phyloP scores from a whole-genome alignment of 2,329 filamentous ascomycete species.

The Neonectria punicea region DNA sequence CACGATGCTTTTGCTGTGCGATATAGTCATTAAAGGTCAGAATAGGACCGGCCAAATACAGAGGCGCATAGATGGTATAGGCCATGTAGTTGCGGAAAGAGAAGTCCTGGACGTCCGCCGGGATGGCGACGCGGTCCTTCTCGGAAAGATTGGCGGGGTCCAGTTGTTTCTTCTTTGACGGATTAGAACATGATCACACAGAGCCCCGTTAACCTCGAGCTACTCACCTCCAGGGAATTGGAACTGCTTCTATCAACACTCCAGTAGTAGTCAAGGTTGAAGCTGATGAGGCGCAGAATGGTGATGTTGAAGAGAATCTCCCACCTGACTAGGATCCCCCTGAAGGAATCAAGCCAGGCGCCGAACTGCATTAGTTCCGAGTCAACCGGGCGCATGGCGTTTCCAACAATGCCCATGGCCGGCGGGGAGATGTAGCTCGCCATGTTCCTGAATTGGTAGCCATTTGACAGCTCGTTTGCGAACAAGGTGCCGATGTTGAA shows the following conservation, averaged over 20 bases:
- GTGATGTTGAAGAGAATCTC: constrained; percentile 98
- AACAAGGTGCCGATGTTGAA: constrained; percentile 91
- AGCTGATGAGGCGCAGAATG: constrained; percentile 90
- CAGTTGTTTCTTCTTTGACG: constrained; percentile 94
- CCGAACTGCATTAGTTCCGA: constrained; percentile 69
- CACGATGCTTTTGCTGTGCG: constrained; percentile 79
- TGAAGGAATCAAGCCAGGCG: constrained; percentile 78
- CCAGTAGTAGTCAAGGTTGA: constrained; percentile 98
- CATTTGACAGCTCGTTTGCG: constrained; percentile 84
- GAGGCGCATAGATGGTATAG: constrained; percentile 89
- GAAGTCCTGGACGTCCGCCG: constrained; percentile 78
- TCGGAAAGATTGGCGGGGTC: constrained; percentile 90
- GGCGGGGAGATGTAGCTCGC: constrained; percentile 60
- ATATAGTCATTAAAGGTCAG: constrained; percentile 99
- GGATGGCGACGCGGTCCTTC: constrained; percentile 82
- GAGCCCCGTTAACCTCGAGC: not conserved
- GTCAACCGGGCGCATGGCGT: constrained; percentile 43
- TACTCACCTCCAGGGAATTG: constrained; percentile 83
- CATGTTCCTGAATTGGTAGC: constrained; percentile 78
- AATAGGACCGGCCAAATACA: constrained; percentile 94
- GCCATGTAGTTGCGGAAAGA: constrained; percentile 88
- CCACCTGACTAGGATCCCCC: constrained; percentile 90
- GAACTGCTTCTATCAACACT: constrained; percentile 72
- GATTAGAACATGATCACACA: constrained; percentile 62
- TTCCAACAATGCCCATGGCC: constrained; percentile 44